Evolutionary conservation across 2,329 filamentous ascomycete genomes (phyloP), one percentile per base, ranked within the genome.

Genomic region (Fusarium pseudograminearum): DNA sequence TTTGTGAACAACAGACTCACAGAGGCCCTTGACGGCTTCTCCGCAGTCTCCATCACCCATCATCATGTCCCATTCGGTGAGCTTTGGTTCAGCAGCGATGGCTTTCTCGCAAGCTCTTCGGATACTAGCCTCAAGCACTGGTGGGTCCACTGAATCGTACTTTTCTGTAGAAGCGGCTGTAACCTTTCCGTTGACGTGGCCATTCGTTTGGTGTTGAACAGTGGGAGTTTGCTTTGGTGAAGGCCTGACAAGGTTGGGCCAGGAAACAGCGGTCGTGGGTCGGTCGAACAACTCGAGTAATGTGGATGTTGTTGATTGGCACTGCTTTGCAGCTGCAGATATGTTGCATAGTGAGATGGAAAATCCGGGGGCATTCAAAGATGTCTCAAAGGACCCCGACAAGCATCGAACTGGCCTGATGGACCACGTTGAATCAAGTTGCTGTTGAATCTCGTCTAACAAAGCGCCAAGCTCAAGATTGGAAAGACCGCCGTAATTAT

Each of bases 31-130:
- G 56, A 89, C 80, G 4, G 86, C 87, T 73, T 91, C 87, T 38
- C 89, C 89, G 74, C 89, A 91, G 78, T 91, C 89, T 14, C 89
- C 89, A 71, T 90, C 89, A 36, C 88, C 88, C 83, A 90, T 87
- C 47, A 88, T 76, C 7, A 85, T 88, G 75, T 90, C 88, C 84
- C 86, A 90, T 64, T 80, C 84, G 1, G 89, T 91, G 44, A 91
- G 79, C 60, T 90, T 85, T 0, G 88, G 87, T 75, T 91, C 89
- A 1, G 33, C 33, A 0, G 16, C 33, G 18, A 36, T 36, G 8
- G 33, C 33, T 10, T 18, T 18, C 10, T 36, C 33, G 33, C 33
- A 36, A 18, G 33, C 33, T 36, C 16, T 36, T 36, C 33, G 33
- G 16, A 36, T 36, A 2, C 33, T 36, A 11, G 33, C 33, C 33